Evolutionary conservation across 169 alveolate genomes (phyloP), one percentile per base, ranked within the genome.

Genomic region (Plasmodium knowlesi): DNA sequence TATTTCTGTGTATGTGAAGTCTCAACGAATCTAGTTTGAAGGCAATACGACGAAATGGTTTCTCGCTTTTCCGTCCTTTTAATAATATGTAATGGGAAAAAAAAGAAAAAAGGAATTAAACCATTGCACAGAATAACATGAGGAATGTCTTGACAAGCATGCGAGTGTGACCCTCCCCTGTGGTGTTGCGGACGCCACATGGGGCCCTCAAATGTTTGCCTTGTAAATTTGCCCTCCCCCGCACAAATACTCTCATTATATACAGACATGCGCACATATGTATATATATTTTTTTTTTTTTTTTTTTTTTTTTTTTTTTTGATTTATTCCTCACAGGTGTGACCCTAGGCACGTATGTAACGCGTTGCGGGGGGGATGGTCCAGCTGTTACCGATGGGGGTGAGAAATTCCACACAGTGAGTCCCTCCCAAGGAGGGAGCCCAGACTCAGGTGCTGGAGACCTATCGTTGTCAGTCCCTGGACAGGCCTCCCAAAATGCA

Each of bases 1-100:
- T 34, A 61, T 25, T 25, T 61, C 14, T 19, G 74, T 61, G 32
- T 22, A 61, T 22, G 37, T 61, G 74, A 61, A 25, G 32, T 25
- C 28, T 25, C 28, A n/a, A 61, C 74, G 37, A 22, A 61, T 25
- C 37, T 61, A 61, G 32, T 16, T 61, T 61, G 74, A 61, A 61
- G 22, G 37, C 30, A 61, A 14, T 61, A 61, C n/a, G 74, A 61
- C 74, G 32, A 61, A 61, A 61, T 61, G 84, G 46, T 76, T n/a
- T 28, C 70, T 76, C 70, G 70, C 46, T 28, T 76, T 76, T 76
- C 28, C 57, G 34, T 30, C 84, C 84, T 76, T 76, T 76, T 37
- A 9, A 76, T 19, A 76, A 76, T 76, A 76, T 39, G 84, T 76
- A 76, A 76, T n/a, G 57, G 30, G 28, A 10, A 28, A 76, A 43